Evolutionary conservation across 768 basidiomycete species (phyloP), one percentile per base, ranked within the genome.

Genomic region (Heimioporus sp.): DNA sequence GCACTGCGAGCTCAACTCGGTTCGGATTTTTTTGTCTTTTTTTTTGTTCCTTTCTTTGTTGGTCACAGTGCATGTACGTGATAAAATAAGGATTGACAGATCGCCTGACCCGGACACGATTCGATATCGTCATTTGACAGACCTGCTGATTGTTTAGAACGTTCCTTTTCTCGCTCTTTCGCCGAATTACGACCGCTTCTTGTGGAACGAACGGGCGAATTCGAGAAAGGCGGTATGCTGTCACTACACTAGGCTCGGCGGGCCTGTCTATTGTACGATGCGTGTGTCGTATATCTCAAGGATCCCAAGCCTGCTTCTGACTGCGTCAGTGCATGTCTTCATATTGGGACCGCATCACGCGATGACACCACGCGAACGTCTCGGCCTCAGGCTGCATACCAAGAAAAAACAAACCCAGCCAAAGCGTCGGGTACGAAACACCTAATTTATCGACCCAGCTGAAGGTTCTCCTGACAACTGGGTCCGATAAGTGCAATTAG

Each of bases 391-490:
- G 16, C 35, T 43, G 21, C 46, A 56, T 48, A 52, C 41, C 45
- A 8, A 48, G 28, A 43, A 36, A 20, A 10, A 35, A 16, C 35
- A 12, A 35, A 35, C 35, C 17, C 19, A 30, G 49, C 36, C 46
- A 50, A 46, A 17, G 48, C 40, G 31, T 50, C 48, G 48, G 48
- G 43, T 58, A 44, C 38, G 51, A 28, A 28, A 28, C 24, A 28
- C 24, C 24, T 28, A 28, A 28, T 28, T 28, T 28, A 28, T 28
- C 24, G 24, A 28, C 24, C 37, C 30, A 34, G 41, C 32, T 48
- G 37, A 12, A 35, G 44, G 49, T 34, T 51, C 59, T 34, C 50
- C 48, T 58, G 50, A 41, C 35, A 47, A 52, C 41, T 49, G 36
- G 47, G 12, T 16, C 35, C 24, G 24, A 37, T 35, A 24, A 15